These are phyloP conservation scores for Staphylotrichum tortipilum DNA, from an alignment of 495 filamentous ascomycete genomes.

Conservation along the genomic window DNA sequence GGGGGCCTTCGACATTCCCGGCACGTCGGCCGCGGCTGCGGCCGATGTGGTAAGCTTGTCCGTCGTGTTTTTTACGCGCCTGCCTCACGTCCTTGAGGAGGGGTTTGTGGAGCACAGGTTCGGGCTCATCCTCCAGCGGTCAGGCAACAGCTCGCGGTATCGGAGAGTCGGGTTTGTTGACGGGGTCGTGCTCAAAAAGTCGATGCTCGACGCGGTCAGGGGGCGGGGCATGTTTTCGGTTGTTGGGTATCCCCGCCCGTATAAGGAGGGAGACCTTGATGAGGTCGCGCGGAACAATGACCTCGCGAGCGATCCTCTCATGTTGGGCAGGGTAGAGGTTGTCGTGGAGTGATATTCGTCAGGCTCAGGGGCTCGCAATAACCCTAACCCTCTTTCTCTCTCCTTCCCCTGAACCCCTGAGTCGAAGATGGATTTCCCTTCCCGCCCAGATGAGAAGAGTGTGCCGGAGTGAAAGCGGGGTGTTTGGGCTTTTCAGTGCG, in stretches of 20 bases:
- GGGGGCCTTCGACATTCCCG: slow-evolving; percentile 13
- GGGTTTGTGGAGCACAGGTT: slow-evolving; percentile 20
- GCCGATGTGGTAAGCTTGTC: background rate
- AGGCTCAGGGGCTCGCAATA: background rate
- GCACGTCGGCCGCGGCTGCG: no score
- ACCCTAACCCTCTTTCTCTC: no score
- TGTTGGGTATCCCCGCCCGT: slow-evolving; percentile 9
- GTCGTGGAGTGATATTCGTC: background rate
- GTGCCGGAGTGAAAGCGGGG: no score
- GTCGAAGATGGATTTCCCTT: no score
- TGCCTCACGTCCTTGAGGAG: slow-evolving; percentile 13
- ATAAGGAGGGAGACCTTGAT: slow-evolving; percentile 3
- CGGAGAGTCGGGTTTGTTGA: slow-evolving; percentile 19
- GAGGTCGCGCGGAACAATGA: slow-evolving; percentile 2
- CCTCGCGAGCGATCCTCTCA: slow-evolving; percentile 9
- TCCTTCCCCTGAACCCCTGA: no score
- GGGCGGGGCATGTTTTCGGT: background rate
- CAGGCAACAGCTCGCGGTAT: background rate
- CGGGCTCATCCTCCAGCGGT: slow-evolving; percentile 12
- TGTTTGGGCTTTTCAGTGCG: no score
- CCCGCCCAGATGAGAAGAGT: no score
- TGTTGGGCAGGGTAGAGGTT: slow-evolving; percentile 2
- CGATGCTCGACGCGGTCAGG: background rate
- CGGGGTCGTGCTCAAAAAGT: slow-evolving; percentile 12
- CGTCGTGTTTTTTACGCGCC: slow-evolving; percentile 14